phyloP scores from a whole-genome alignment of 148 eudicot species.

The Silene uniflora region DNA sequence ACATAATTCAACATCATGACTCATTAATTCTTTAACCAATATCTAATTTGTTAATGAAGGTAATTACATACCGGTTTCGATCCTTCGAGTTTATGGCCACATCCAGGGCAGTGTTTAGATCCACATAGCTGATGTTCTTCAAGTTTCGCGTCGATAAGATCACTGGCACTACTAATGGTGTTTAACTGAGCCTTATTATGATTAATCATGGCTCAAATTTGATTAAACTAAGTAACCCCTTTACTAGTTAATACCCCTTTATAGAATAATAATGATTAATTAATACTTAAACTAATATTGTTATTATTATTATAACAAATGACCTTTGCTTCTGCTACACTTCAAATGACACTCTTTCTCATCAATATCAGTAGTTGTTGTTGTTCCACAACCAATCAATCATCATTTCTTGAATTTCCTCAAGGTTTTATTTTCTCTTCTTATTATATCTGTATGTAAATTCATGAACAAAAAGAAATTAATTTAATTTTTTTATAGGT shows the following conservation, averaged over 20 bases:
- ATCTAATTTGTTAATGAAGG: conserved; percentile 4
- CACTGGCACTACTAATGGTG: conserved; percentile 57
- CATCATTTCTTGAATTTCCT: conserved; percentile 19
- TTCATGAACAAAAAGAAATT: background rate
- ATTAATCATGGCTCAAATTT: conserved; percentile 18
- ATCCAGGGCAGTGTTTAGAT: conserved; percentile 88
- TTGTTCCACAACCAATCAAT: conserved; percentile 15
- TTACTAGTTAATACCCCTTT: conserved; percentile 18
- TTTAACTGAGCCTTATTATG: conserved; percentile 41
- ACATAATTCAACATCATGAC: too few species aligned
- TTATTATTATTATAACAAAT: conserved; percentile 9
- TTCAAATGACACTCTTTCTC: conserved; percentile 28
- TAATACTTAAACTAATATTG: conserved; percentile 6
- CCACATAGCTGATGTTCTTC: conserved; percentile 94
- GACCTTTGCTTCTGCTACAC: conserved; percentile 44
- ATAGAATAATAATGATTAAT: background rate
- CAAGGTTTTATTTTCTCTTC: background rate
- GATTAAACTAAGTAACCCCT: conserved; percentile 17
- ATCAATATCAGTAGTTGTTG: conserved; percentile 22
- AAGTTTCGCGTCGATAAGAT: conserved; percentile 93
- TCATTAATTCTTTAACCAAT: too few species aligned
- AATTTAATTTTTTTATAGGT: background rate
- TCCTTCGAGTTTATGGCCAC: conserved; percentile 89
- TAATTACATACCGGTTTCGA: conserved; percentile 63
- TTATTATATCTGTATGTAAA: background rate